Percentiles rank a stretch among this genome's conserved stretches.
Evolutionary conservation across 768 basidiomycete genomes (phyloP).

Genomic region (Tulasnella sp.): DNA sequence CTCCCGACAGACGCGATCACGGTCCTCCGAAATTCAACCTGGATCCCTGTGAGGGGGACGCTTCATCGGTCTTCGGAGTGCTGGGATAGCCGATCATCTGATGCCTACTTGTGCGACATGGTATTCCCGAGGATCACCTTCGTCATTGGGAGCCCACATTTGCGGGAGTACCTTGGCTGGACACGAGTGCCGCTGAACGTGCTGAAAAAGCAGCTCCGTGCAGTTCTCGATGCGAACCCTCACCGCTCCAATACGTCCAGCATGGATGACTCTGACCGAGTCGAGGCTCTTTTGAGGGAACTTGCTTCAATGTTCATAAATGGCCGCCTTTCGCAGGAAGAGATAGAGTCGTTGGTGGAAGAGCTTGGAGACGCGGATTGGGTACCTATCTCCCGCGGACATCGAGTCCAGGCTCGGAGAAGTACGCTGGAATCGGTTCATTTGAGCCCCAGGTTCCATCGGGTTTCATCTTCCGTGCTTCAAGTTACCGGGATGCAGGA

Average conservation of each 20-base stretch:
- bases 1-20: background rate
- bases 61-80: background rate
- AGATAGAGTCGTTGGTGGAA: background rate
- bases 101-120: slow-evolving; percentile 15
- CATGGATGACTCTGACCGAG: slow-evolving; percentile 9
- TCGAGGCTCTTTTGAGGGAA: slow-evolving; percentile 1
- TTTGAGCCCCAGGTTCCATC: background rate
- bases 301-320: background rate
- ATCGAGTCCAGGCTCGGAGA: background rate
- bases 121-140: slow-evolving; percentile 11
- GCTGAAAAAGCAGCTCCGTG: slow-evolving; percentile 8
- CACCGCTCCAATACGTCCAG: background rate
- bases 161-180: slow-evolving; percentile 19
- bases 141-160: background rate
- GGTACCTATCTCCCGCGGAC: slow-evolving; percentile 10
- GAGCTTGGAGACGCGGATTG: background rate
- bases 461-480: background rate
- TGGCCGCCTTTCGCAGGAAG: background rate
- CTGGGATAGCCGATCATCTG: slow-evolving; percentile 14
- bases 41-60: background rate
- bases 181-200: background rate
- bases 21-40: background rate
- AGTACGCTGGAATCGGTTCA: background rate
- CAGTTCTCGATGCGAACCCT: background rate
- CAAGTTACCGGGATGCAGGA: background rate